A percentile compares a stretch with the other conserved stretches of the same genome.
phyloP scores from a whole-genome alignment of 495 filamentous ascomycete species.

The Achaetomiella virescens region DNA sequence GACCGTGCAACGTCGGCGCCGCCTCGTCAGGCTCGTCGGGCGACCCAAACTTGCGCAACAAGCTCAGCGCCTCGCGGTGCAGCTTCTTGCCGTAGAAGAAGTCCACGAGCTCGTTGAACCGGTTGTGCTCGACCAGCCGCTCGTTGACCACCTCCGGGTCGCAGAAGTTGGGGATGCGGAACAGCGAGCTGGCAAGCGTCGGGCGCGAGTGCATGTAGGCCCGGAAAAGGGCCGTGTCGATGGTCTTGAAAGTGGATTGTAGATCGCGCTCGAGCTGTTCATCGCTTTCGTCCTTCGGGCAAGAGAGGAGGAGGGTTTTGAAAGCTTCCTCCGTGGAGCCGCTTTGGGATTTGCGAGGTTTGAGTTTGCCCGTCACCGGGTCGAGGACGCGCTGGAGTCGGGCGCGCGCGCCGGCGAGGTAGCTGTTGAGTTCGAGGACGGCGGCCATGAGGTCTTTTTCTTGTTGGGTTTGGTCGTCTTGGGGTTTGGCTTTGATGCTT shows the following conservation, averaged over 20 bases:
- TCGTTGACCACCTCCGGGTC: conserved; percentile 94
- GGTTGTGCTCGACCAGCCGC: conserved; percentile 77
- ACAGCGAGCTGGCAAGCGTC: conserved; percentile 77
- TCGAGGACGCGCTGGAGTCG: conserved; percentile 78
- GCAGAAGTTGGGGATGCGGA: conserved; percentile 95
- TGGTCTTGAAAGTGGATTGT: conserved; percentile 65
- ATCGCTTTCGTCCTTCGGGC: conserved; percentile 42
- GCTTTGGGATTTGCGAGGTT: conserved; percentile 48
- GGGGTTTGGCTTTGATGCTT: conserved; percentile 33
- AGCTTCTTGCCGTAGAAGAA: conserved; percentile 95
- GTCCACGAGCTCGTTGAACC: conserved; percentile 91
- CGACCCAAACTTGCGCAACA: conserved; percentile 77
- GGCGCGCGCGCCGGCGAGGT: conserved; percentile 75
- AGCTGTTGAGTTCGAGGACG: conserved; percentile 73
- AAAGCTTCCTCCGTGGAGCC: conserved; percentile 49
- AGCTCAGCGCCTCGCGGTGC: conserved; percentile 77
- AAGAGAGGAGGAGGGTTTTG: conserved; percentile 40
- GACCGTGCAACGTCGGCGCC: conserved; percentile 68
- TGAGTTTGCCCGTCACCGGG: conserved; percentile 64
- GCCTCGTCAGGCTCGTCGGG: conserved; percentile 57
- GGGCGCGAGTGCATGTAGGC: conserved; percentile 88
- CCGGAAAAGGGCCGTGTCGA: conserved; percentile 92
- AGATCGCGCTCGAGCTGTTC: conserved; percentile 64
- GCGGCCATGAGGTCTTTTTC: conserved; percentile 76
- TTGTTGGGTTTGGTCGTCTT: conserved; percentile 49